These are phyloP conservation scores for Hanseniaspora lindneri DNA, from an alignment of 805 yeast species.

Conservation along the genomic window DNA sequence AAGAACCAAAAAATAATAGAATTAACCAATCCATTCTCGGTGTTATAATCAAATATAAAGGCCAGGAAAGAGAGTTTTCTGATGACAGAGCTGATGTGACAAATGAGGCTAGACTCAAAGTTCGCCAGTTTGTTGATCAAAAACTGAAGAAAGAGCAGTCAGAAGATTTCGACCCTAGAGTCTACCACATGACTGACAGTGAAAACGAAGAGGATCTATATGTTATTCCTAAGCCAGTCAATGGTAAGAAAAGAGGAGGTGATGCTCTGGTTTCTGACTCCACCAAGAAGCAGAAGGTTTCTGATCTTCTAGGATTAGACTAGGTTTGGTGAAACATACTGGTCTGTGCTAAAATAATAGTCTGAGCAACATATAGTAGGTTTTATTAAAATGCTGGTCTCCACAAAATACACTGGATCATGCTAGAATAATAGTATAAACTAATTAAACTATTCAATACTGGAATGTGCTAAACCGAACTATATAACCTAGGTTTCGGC, in stretches of 20 bases:
- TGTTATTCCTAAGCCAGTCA: slow-evolving; percentile 19
- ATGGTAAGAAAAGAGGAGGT: slow-evolving; percentile 18
- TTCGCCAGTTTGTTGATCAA: slow-evolving; percentile 11
- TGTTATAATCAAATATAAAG: slow-evolving; percentile 62
- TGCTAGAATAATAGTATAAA: too few species aligned
- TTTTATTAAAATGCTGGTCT: too few species aligned
- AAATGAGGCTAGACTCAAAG: slow-evolving; percentile 40
- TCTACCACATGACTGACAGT: slow-evolving; percentile 23
- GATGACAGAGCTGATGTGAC: slow-evolving; percentile 56
- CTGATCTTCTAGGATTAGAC: slow-evolving; percentile 8
- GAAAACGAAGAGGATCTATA: slow-evolving; percentile 18
- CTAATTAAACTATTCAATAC: too few species aligned
- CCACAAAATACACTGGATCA: too few species aligned
- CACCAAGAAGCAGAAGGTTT: slow-evolving; percentile 15
- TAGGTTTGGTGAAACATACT: too few species aligned
- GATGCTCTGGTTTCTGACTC: slow-evolving; percentile 1
- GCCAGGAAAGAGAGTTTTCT: slow-evolving; percentile 61
- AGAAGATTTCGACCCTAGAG: slow-evolving; percentile 26
- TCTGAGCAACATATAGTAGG: too few species aligned
- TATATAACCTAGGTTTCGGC: too few species aligned
- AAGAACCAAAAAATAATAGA: slow-evolving; percentile 52
- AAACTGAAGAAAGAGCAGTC: slow-evolving; percentile 19
- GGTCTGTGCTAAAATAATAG: too few species aligned
- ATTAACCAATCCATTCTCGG: slow-evolving; percentile 67
- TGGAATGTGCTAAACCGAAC: too few species aligned